Evolutionary conservation across 2,329 filamentous ascomycete species (phyloP), one percentile per base, ranked within the genome.

Genomic region (Phialemoniopsis sp.): DNA sequence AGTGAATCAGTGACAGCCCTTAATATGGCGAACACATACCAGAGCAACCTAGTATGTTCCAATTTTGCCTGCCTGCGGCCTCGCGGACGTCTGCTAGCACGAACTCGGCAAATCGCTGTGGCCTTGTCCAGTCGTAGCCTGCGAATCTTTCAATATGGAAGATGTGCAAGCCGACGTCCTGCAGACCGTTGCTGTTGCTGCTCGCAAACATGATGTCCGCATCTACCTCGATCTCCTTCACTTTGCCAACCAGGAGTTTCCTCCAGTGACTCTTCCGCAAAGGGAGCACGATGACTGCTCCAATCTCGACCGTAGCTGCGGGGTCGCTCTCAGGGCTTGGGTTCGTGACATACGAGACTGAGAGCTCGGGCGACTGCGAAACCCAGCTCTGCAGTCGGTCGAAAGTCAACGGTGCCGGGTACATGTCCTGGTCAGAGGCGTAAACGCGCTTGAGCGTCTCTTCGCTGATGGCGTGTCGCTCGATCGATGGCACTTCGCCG

Each of bases 131-230:
- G 18, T 21, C 8, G 26, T 41, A 43, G 7, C 36, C 31, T 4
- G 38, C 28, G 28, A 55, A 55, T 13, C 52, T 47, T 44, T 63
- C 59, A 41, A 63, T 48, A 38, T 63, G 60, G 45, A 60, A 63
- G 5, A 63, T 49, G 46, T 63, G 60, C 35, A 63, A 37, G 5
- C 59, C 59, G 8, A 61, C 50, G 26, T 46, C 49, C 3, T 30
- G 36, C 15, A 29, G 13, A 6, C 10, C 21, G 21, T 26, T 10
- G 6, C 6, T 26, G 26, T 14, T 40, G 26, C 19, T 35, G 12
- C 32, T 44, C 6, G 39, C 26, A 34, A 60, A 54, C 53, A 56
- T 55, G 3, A 34, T 33, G n/a, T 16, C 41, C 1, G 52, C 39
- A 13, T 56, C 56, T 28, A 57, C 40, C 13, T 52, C 51, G 10